phyloP scores from a whole-genome alignment of 345 rosid species.

The Noccaea caerulescens region DNA sequence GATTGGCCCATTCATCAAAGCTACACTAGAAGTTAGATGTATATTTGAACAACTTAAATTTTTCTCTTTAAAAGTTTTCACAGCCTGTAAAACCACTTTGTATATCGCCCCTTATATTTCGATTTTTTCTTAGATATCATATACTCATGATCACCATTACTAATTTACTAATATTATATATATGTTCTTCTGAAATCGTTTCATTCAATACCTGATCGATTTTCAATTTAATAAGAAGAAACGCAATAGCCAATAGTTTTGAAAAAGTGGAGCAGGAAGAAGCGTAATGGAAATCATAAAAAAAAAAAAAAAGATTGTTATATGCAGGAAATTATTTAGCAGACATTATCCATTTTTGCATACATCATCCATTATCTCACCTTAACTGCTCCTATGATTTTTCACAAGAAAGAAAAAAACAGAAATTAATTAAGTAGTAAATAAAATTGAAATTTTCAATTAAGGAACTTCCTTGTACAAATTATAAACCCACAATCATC shows the following conservation, averaged over 20 bases:
- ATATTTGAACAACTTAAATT: too few relatives aligned
- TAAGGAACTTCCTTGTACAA: neutral
- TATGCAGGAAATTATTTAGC: neutral
- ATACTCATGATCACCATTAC: too few relatives aligned
- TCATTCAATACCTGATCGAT: neutral
- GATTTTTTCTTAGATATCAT: too few relatives aligned
- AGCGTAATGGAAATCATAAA: neutral
- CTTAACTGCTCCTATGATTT: slow-evolving; percentile 44
- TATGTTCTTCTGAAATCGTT: neutral
- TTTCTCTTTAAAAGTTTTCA: too few relatives aligned
- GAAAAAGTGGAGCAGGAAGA: slow-evolving; percentile 49
- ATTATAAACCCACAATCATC: neutral
- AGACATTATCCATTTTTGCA: slow-evolving; percentile 37
- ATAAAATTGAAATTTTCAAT: neutral
- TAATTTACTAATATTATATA: too few relatives aligned
- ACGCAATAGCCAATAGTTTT: slow-evolving; percentile 21
- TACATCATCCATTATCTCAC: slow-evolving; percentile 47
- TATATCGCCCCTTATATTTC: neutral
- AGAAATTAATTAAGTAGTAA: neutral
- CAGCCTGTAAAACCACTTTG: too few relatives aligned
- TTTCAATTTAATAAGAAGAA: neutral
- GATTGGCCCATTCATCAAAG: too few relatives aligned
- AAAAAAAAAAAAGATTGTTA: neutral
- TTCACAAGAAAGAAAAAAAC: neutral
- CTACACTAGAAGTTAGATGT: too few relatives aligned